phyloP scores from a whole-genome alignment of 176 grass and related monocot genomes.

The Lolium rigidum region DNA sequence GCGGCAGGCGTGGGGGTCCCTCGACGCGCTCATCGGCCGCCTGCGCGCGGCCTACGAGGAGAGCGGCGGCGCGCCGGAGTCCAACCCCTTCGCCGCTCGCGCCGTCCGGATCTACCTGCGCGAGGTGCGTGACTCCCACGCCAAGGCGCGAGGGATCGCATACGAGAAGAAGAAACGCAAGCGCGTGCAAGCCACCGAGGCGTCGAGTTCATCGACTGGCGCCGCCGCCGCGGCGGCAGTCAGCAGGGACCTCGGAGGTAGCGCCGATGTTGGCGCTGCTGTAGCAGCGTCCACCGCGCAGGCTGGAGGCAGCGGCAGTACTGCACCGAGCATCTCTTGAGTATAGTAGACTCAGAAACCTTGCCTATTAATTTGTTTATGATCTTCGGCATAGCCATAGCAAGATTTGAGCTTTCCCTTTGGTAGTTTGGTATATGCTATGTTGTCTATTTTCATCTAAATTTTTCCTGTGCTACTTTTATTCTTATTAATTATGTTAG shows the following conservation, averaged over 20 bases:
- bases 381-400: neutral
- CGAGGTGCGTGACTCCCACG: conserved; percentile 93
- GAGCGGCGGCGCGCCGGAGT: conserved; percentile 85
- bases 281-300: conserved; percentile 7
- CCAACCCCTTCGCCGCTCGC: conserved; percentile 90
- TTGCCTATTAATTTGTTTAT: conserved; percentile 38
- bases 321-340: conserved; percentile 45
- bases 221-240: neutral
- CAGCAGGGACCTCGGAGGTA: neutral
- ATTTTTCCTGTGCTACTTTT: neutral
- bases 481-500: conserved; percentile 7
- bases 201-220: conserved; percentile 18
- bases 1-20: conserved; percentile 94
- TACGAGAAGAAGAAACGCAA: conserved; percentile 99
- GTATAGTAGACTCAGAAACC: conserved; percentile 56
- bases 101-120: conserved; percentile 97
- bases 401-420: conserved; percentile 51
- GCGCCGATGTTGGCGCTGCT: neutral
- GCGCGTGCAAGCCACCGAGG: conserved; percentile 41
- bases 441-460: neutral
- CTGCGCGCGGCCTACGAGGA: conserved; percentile 96
- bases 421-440: neutral
- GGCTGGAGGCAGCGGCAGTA: conserved; percentile 30
- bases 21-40: conserved; percentile 96
- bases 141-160: conserved; percentile 94